Evolutionary conservation across 345 rosid species (phyloP), one percentile per base, ranked within the genome.

Genomic region (Reutealis trisperma): DNA sequence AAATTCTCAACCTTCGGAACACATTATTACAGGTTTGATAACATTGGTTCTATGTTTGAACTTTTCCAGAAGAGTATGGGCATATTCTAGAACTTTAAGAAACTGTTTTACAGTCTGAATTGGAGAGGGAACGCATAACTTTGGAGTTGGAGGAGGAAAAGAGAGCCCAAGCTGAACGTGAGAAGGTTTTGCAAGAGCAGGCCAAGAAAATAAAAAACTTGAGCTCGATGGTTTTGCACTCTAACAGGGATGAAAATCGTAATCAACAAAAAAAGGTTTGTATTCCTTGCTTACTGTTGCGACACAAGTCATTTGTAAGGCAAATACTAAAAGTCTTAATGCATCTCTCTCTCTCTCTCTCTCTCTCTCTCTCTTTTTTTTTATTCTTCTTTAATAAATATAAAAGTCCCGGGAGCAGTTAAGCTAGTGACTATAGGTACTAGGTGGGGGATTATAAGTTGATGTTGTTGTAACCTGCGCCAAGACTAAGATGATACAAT

Each of bases 111-210:
- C 78, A 95, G 98, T 90, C 96, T 73, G 99, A 92, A 85, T 72
- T 93, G 73, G 99, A 95, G 87, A 92, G 98, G 84, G 99, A 95
- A 85, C 87, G 97, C 19, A 93, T 95, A 63, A 83, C 92, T 81
- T 83, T 93, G 79, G 99, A 93, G 82, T 86, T 95, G 83, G 98
- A 94, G 86, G 99, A 93, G 87, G 98, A 94, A 87, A 94, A 92
- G 87, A 93, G 86, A 86, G 92, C 93, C 64, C 98, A 95, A 82
- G 99, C 89, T 61, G 98, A 91, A 78, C 89, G 94, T 41, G 97
- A 95, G 83, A 95, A 84, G 86, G 93, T 90, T 72, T 68, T 95
- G 88, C 91, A 90, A 83, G 92, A 93, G 92, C 99, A 95, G 84
- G 99, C 94, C 22, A 88, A 89, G 79, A 95, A 90, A 82, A 95